Conservation (phyloP, 306 rosid species). For the Mucuna pruriens region DNA sequence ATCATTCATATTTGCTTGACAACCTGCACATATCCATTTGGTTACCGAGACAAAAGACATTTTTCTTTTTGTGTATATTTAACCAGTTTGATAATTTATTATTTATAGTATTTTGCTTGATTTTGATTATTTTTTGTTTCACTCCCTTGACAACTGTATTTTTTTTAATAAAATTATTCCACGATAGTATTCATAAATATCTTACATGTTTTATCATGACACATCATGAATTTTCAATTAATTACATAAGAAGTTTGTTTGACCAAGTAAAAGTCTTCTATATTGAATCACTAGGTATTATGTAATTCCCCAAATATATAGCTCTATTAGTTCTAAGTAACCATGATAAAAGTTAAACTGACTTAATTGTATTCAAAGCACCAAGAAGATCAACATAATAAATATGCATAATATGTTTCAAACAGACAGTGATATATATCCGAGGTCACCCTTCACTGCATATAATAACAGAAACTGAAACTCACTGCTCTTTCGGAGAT, state of each 20-base stretch:
- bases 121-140: constrained; percentile 24
- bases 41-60: constrained; percentile 72
- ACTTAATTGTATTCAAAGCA: background rate
- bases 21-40: constrained; percentile 91
- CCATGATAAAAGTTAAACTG: background rate
- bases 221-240: constrained; percentile 13
- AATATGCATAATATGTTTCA: background rate
- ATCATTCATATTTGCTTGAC: constrained; percentile 67
- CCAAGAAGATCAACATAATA: background rate
- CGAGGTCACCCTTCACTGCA: background rate
- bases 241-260: constrained; percentile 21
- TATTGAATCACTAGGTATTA: background rate
- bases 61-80: constrained; percentile 45
- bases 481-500: constrained; percentile 92
- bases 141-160: background rate
- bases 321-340: constrained; percentile 2
- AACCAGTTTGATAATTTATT: constrained; percentile 15
- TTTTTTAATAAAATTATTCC: background rate
- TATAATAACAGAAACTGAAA: constrained; percentile 25
- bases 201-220: constrained; percentile 28
- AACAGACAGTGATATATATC: background rate
- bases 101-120: constrained; percentile 16
- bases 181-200: constrained; percentile 9
- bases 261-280: constrained; percentile 24
- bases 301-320: background rate